Evolutionary conservation across 140 eudicot genomes (phyloP).

Genomic region (Oenanthe javanica): DNA sequence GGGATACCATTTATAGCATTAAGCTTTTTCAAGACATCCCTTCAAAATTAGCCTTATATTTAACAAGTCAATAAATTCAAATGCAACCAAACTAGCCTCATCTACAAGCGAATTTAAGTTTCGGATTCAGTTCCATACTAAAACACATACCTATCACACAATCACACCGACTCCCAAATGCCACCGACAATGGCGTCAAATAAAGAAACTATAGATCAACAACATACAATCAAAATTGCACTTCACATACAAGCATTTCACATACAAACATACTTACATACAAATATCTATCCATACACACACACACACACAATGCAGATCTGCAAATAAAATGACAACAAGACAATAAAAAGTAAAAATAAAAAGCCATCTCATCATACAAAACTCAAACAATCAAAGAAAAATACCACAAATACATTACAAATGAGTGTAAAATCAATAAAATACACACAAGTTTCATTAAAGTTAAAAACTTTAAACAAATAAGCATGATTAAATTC

Average conservation of each 20-base stretch:
- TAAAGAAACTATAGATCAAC: slow-evolving; percentile 11
- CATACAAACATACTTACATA: background rate
- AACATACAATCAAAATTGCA: background rate
- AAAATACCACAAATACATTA: background rate
- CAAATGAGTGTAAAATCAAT: background rate
- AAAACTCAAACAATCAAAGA: background rate
- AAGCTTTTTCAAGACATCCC: background rate
- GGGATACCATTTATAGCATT: background rate
- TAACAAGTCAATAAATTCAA: background rate
- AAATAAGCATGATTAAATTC: background rate
- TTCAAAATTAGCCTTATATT: background rate
- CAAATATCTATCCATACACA: slow-evolving; percentile 8
- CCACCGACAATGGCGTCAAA: background rate
- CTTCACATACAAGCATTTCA: no score
- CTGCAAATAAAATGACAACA: slow-evolving; percentile 34
- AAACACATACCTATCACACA: background rate
- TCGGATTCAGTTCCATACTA: no score
- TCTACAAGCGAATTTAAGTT: background rate
- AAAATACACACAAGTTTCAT: background rate
- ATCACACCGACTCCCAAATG: background rate
- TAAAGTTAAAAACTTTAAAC: background rate
- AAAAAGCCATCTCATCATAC: background rate
- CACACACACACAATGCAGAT: slow-evolving; percentile 23
- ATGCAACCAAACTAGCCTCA: background rate
- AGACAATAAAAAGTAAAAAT: background rate